These are phyloP conservation scores for Pleurotus giganteus DNA, from an alignment of 768 basidiomycete genomes.

Conservation along the genomic window DNA sequence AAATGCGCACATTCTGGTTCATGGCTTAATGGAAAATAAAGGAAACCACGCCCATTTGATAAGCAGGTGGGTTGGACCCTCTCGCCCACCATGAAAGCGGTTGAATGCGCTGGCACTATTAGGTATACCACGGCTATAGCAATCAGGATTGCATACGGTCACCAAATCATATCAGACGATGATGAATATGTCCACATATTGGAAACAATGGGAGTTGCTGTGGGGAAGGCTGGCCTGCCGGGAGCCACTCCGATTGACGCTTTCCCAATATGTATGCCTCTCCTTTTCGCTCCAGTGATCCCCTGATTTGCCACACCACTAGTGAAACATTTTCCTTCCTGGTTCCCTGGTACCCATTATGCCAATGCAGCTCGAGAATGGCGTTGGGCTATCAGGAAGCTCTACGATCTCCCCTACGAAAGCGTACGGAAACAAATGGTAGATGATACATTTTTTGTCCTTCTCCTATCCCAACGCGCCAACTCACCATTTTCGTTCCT, in stretches of 20 bases:
- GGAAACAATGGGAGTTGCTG: constrained; percentile 43
- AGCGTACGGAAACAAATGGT: constrained; percentile 3
- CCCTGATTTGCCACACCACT: not conserved
- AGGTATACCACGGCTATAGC: constrained; percentile 48
- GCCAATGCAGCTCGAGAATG: not conserved
- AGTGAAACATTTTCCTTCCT: constrained; percentile 7
- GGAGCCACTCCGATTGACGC: constrained; percentile 50
- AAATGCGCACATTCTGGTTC: constrained; percentile 38
- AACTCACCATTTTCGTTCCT: too few relatives aligned
- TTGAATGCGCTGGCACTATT: not conserved
- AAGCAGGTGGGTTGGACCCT: constrained; percentile 31
- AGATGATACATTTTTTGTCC: not conserved
- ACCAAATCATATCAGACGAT: constrained; percentile 39
- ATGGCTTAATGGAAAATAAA: constrained; percentile 32
- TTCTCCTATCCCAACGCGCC: not conserved
- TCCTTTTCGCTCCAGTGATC: constrained; percentile 6
- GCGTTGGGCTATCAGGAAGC: not conserved
- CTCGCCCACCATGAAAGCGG: not conserved
- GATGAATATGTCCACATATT: constrained; percentile 40
- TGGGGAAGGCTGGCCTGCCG: constrained; percentile 41
- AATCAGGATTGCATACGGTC: constrained; percentile 46
- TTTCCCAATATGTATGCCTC: constrained; percentile 35
- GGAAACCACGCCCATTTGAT: constrained; percentile 13
- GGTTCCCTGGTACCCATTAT: constrained; percentile 7
- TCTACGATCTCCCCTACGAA: not conserved